Evolutionary conservation across 2,329 filamentous ascomycete species (phyloP).

Genomic region (Graphilbum sp.): DNA sequence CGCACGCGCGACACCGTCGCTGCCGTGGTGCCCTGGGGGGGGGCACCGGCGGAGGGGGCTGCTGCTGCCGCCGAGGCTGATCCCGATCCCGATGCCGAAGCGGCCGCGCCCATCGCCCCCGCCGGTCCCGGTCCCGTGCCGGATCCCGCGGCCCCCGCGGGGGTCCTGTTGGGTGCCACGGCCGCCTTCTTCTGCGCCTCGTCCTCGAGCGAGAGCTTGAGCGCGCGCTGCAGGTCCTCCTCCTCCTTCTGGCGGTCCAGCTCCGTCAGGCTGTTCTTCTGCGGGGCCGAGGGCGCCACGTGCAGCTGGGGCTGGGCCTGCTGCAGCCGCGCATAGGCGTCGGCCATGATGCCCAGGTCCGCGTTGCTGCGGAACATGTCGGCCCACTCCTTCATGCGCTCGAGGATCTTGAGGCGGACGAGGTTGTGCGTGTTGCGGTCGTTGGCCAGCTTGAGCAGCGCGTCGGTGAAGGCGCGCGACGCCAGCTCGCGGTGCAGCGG

Average conservation of each 20-base stretch:
- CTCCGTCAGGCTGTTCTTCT: slow-evolving; percentile 82
- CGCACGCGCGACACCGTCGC: slow-evolving; percentile 91
- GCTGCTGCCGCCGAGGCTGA: too few species aligned
- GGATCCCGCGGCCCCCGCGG: slow-evolving; percentile 18
- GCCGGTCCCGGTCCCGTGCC: slow-evolving; percentile 2
- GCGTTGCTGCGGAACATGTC: slow-evolving; percentile 84
- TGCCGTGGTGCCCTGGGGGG: slow-evolving; percentile 68
- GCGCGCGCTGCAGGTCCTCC: slow-evolving; percentile 89
- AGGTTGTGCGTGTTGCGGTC: slow-evolving; percentile 93
- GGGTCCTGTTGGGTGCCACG: slow-evolving; percentile 9
- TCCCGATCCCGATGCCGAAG: too few species aligned
- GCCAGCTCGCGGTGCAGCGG: slow-evolving; percentile 79
- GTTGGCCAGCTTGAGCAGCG: slow-evolving; percentile 74
- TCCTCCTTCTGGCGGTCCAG: slow-evolving; percentile 88
- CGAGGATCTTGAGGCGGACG: slow-evolving; percentile 92
- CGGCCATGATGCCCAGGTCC: slow-evolving; percentile 93
- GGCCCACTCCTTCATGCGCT: slow-evolving; percentile 91
- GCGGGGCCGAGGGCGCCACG: slow-evolving; percentile 68
- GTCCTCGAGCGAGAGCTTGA: slow-evolving; percentile 84
- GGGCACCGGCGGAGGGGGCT: too few species aligned
- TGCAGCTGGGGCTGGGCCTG: slow-evolving; percentile 73
- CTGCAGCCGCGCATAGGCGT: slow-evolving; percentile 81
- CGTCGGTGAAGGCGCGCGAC: slow-evolving; percentile 86
- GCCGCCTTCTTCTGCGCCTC: slow-evolving; percentile 46
- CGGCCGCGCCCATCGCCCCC: slow-evolving; percentile 11